phyloP scores from a whole-genome alignment of 306 rosid species.

The Canavalia gladiata region DNA sequence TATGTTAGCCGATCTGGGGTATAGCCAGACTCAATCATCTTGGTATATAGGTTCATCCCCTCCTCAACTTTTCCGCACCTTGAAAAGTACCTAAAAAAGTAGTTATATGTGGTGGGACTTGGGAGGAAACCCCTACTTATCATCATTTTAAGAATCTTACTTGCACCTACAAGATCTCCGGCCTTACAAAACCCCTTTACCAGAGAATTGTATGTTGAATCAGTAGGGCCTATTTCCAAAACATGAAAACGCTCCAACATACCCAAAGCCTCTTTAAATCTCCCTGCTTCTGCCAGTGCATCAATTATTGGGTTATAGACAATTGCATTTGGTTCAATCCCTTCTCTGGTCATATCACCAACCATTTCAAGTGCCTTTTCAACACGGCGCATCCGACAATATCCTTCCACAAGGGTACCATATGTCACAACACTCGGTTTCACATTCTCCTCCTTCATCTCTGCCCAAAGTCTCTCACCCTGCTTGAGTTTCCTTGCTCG shows the following conservation, averaged over 20 bases:
- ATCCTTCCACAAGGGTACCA: constrained; percentile 91
- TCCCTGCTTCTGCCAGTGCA: constrained; percentile 84
- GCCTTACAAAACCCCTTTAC: constrained; percentile 90
- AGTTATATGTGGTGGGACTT: constrained; percentile 84
- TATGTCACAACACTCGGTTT: constrained; percentile 88
- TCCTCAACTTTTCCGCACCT: constrained; percentile 82
- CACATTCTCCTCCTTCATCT: constrained; percentile 79
- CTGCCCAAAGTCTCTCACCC: constrained; percentile 85
- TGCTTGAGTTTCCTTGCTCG: constrained; percentile 79
- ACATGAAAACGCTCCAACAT: constrained; percentile 85
- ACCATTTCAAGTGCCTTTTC: constrained; percentile 80
- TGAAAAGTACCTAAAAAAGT: constrained; percentile 85
- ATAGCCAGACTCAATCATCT: constrained; percentile 86
- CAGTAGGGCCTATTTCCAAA: constrained; percentile 81
- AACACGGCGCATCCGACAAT: constrained; percentile 79
- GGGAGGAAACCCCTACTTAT: constrained; percentile 76
- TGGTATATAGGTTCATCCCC: constrained; percentile 85
- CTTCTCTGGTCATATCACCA: constrained; percentile 72
- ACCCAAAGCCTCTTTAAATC: constrained; percentile 82
- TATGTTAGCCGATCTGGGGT: constrained; percentile 79
- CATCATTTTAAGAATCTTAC: constrained; percentile 89
- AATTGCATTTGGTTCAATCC: constrained; percentile 78
- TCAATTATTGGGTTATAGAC: constrained; percentile 88
- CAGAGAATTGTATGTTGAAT: constrained; percentile 82
- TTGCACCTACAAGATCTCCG: constrained; percentile 82